Evolutionary conservation across 352 stramenopile genomes (phyloP).

Genomic region (Phytophthora nicotianae): DNA sequence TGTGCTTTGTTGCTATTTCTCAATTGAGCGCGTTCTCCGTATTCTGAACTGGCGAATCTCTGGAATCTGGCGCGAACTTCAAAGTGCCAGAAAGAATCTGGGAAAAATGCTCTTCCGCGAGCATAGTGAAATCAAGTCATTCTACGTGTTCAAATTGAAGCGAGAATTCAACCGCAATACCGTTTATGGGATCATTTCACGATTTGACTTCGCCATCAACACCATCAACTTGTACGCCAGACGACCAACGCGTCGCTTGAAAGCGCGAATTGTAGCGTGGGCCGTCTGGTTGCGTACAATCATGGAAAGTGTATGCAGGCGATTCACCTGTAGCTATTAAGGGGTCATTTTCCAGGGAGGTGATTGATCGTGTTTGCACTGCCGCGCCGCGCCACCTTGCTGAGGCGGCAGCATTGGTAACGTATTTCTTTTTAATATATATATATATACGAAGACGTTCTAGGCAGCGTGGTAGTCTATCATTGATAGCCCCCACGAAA

Average conservation of each 20-base stretch:
- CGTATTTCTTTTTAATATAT: too few relatives aligned
- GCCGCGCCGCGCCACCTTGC: too few relatives aligned
- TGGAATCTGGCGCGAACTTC: conserved; percentile 20
- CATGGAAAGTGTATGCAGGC: too few relatives aligned
- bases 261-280: not conserved
- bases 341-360: too few relatives aligned
- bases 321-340: too few relatives aligned
- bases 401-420: too few relatives aligned
- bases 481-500: too few relatives aligned
- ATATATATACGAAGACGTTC: too few relatives aligned
- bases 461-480: too few relatives aligned
- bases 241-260: not conserved
- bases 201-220: conserved; percentile 14
- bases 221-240: not conserved
- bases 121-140: conserved; percentile 22
- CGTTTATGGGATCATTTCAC: not conserved
- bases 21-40: not conserved
- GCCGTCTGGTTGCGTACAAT: conserved; percentile 2
- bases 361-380: too few relatives aligned
- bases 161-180: conserved; percentile 10
- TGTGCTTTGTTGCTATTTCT: conserved; percentile 1
- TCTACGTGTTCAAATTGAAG: conserved; percentile 11
- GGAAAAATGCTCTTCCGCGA: conserved; percentile 18
- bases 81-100: conserved; percentile 5
- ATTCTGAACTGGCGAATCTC: conserved; percentile 9